Base-by-base conservation (phyloP, 1,284 basidiomycete species). In the Termitomyces sp. region DNA sequence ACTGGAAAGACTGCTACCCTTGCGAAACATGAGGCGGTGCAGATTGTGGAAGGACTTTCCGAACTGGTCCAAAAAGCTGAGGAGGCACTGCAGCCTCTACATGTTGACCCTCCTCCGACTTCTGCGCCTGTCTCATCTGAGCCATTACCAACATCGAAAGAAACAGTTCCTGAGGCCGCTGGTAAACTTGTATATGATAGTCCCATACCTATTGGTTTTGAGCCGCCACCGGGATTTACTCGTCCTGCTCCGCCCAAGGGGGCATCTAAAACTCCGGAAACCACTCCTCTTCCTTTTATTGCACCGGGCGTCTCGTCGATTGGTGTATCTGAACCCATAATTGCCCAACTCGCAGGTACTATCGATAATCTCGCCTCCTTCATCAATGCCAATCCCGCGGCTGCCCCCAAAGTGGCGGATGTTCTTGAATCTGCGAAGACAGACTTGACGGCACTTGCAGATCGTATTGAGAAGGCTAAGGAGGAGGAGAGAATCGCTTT, bases 291-390 rank as follows among this genome's bases (percentile, higher is more conserved):
- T 10, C 93, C 94, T 40, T 81, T 91, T 43, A 78, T 98, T 58
- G 88, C 92, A 0, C 92, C 94, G 4, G 80, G 83, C 36, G 83
- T 99, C 54, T 81, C 85, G 53, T 86, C 87, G 53, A 78, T 94
- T 50, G 79, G 78, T 42, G 71, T 77, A 15, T 87, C 86, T 5
- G 91, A 96, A 62, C 95, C 96, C 15, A 86, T 98, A 65, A 89
- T 99, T 58, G 80, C 86, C 1, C 93, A 98, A 69, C 85, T 99
- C 15, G 96, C 95, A 3, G 81, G 84, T 12, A 96, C 94, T 42
- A 98, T 99, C 64, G 96, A 98, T 73, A 84, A 88, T 67, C 87
- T 99, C 50, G 88, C 94, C 17, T 82, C 86, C 10, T 95, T 90
- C 73, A 77, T 98, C 39, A 83, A 82, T 41, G 74, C 82, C 26